Evolutionary conservation across 768 basidiomycete genomes (phyloP).

Genomic region (Amanita polypyramis): DNA sequence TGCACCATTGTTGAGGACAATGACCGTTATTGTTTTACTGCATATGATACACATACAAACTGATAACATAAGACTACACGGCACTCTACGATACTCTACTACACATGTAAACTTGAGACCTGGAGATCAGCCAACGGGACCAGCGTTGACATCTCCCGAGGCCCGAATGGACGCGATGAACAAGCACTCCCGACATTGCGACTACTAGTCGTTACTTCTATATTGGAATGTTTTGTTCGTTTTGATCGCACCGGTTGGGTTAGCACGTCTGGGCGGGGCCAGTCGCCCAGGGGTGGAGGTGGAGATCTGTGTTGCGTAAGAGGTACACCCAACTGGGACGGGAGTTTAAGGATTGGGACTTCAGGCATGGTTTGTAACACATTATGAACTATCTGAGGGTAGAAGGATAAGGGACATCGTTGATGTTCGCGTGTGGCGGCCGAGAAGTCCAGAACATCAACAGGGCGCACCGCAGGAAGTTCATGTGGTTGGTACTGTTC

Average conservation of each 20-base stretch:
- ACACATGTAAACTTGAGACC: neutral
- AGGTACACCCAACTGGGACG: neutral
- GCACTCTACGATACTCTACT: neutral
- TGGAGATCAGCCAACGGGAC: neutral
- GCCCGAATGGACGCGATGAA: neutral
- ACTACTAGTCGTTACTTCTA: neutral
- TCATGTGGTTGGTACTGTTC: constrained; percentile 32
- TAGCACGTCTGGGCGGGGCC: constrained; percentile 39
- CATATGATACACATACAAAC: too few relatives aligned
- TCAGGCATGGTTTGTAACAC: constrained; percentile 15
- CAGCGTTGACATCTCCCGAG: neutral
- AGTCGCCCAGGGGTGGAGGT: constrained; percentile 35
- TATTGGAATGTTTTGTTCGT: neutral
- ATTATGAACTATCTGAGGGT: constrained; percentile 17
- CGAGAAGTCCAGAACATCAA: constrained; percentile 13
- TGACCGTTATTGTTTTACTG: too few relatives aligned
- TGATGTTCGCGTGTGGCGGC: constrained; percentile 5
- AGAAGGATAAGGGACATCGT: constrained; percentile 16
- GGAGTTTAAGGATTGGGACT: neutral
- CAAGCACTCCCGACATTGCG: neutral
- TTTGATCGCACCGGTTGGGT: constrained; percentile 18
- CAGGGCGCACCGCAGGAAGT: constrained; percentile 13
- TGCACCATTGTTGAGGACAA: too few relatives aligned
- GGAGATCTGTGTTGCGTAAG: constrained; percentile 21
- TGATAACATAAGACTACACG: too few relatives aligned